These are phyloP conservation scores for Arachis hypogaea DNA, from an alignment of 306 rosid genomes.

Conservation along the genomic window DNA sequence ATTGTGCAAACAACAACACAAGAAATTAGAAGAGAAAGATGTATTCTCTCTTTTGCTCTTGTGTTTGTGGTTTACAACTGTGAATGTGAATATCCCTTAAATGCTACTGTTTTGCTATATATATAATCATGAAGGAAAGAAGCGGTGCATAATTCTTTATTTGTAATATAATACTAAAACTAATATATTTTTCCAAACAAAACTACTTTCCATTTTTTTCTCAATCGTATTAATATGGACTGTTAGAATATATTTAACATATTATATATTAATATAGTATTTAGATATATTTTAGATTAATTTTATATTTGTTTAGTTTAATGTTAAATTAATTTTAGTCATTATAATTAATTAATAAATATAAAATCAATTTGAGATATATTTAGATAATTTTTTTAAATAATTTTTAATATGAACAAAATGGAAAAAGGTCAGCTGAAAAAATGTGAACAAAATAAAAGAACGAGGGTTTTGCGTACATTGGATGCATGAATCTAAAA, in stretches of 20 bases:
- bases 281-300: too few species aligned
- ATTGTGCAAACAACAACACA: constrained; percentile 3
- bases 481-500: neutral
- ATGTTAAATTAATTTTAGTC: too few species aligned
- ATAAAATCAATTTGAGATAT: too few species aligned
- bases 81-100: neutral
- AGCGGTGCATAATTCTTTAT: constrained; percentile 35
- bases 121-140: constrained; percentile 14
- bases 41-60: neutral
- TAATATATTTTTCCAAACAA: neutral
- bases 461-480: constrained; percentile 1
- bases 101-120: neutral
- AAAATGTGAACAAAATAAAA: constrained; percentile 31
- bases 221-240: too few species aligned
- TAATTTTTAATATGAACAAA: too few species aligned
- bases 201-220: neutral
- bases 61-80: constrained; percentile 14
- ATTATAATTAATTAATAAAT: too few species aligned
- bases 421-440: too few species aligned
- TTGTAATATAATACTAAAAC: constrained; percentile 1
- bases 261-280: too few species aligned
- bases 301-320: too few species aligned
- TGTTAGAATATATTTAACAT: too few species aligned
- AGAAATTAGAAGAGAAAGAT: neutral
- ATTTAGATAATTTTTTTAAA: too few species aligned